Base-by-base conservation (phyloP, 208 protist genomes). In the Wallacemonas sp. region DNA sequence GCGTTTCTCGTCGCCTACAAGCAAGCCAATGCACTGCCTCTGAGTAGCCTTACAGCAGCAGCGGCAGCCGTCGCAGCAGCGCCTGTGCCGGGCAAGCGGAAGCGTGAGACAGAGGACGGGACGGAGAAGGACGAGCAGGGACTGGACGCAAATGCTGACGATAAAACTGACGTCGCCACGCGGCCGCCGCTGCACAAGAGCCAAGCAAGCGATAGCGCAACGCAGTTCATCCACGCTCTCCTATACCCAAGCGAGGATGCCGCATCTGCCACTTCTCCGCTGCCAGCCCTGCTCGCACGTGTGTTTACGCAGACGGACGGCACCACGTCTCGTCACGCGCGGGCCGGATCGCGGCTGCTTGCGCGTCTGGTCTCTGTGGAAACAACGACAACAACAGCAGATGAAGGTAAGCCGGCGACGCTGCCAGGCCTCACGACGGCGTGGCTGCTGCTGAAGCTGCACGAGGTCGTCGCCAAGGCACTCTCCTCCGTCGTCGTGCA, bases 111-210 rank as follows among this genome's bases (percentile, higher is more conserved):
- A 16, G 9, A 9, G 6, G 23, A 43, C 11, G 57, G 54, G 16
- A 30, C 60, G 8, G 43, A 74, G 1, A 58, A 64, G 2, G 60
- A 54, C 1, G 34, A 44, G 11, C n/a, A 49, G 4, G 52, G 54
- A 0, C 39, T 52, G n/a, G 57, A 41, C 48, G 38, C 21, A 2
- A 29, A 46, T 57, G 19, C 44, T 6, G 44, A 49, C 9, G 19
- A 14, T 17, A 17, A 5, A 17, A 23, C 44, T 26, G 44, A 21
- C 44, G 9, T 49, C 9, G 19, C 19, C n/a, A 33, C 24, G 8
- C 3, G 6, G 23, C n/a, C 47, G 9, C 3, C 4, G 23, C n/a
- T 23, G 9, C 4, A 3, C 43, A 47, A 8, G 43, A 55, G 26
- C 47, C 21, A 24, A 4, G 47, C 47, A 9, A 58, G 30, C 52